Percentiles rank a stretch among this genome's conserved stretches.
These are phyloP conservation scores for Phytophthora palmivora DNA, from an alignment of 352 stramenopile genomes.

Conservation along the genomic window DNA sequence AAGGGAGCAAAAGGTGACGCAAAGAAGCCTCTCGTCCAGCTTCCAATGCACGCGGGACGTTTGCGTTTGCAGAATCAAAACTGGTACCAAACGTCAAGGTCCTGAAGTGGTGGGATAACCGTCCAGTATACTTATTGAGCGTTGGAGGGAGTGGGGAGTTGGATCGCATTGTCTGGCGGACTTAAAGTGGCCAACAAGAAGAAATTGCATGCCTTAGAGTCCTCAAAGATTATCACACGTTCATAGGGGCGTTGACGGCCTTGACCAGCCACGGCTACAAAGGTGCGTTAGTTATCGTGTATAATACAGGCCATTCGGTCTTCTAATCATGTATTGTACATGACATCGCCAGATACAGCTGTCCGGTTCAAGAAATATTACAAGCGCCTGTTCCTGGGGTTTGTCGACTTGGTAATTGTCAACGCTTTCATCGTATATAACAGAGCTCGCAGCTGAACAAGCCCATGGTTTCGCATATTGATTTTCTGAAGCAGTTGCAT, in stretches of 20 bases:
- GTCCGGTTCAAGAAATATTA: constrained; percentile 22
- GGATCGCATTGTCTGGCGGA: too few relatives aligned
- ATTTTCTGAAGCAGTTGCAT: too few relatives aligned
- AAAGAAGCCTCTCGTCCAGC: too few relatives aligned
- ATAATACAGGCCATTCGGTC: background rate
- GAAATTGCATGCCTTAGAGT: constrained; percentile 1
- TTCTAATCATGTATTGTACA: too few relatives aligned
- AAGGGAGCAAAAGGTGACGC: too few relatives aligned
- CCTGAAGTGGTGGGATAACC: background rate
- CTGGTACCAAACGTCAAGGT: background rate
- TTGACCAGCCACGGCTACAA: constrained; percentile 5
- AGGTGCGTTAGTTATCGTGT: constrained; percentile 8
- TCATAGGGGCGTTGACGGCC: background rate
- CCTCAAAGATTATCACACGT: background rate
- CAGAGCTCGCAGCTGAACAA: background rate
- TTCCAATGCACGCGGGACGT: background rate
- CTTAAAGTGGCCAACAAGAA: background rate
- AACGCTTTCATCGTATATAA: constrained; percentile 20
- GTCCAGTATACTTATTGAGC: background rate
- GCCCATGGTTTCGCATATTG: constrained; percentile 2
- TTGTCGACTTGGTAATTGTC: too few relatives aligned
- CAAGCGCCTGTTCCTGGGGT: constrained; percentile 16
- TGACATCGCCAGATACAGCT: constrained; percentile 1
- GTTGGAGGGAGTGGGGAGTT: background rate
- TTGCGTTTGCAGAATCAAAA: background rate